phyloP scores from a whole-genome alignment of 495 filamentous ascomycete genomes.

The Xylaria flabelliformis region DNA sequence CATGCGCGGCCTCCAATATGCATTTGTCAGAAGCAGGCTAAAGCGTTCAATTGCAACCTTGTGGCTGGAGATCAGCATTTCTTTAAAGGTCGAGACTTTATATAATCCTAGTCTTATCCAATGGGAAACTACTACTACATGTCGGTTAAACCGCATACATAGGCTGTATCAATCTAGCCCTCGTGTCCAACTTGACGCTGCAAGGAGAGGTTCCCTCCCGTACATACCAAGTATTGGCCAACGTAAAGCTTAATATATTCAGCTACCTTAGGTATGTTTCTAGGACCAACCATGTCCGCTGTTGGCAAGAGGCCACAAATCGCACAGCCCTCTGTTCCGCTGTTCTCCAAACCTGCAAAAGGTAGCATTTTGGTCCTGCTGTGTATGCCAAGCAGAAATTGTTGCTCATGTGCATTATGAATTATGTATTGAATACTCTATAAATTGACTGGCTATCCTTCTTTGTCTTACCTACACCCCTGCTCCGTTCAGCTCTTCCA shows the following conservation, averaged over 20 bases:
- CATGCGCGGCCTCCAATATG: constrained; percentile 14
- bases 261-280: constrained; percentile 19
- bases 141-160: constrained; percentile 27
- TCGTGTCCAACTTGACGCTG: constrained; percentile 7
- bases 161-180: constrained; percentile 26
- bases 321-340: constrained; percentile 9
- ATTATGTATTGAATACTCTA: constrained; percentile 25
- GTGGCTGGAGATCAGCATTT: constrained; percentile 25
- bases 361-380: constrained; percentile 12
- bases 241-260: constrained; percentile 13
- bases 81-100: constrained; percentile 9
- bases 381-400: constrained; percentile 17
- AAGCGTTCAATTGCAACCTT: constrained; percentile 20
- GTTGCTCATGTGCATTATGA: constrained; percentile 33
- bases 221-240: constrained; percentile 1
- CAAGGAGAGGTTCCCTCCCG: constrained; percentile 15
- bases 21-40: constrained; percentile 22
- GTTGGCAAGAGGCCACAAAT: constrained; percentile 1
- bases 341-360: constrained; percentile 16
- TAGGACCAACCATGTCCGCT: not conserved
- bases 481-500: constrained; percentile 23
- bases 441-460: constrained; percentile 26
- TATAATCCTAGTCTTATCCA: constrained; percentile 13
- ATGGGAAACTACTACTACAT: constrained; percentile 4
- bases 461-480: constrained; percentile 28